Evolutionary conservation across 2,329 filamentous ascomycete genomes (phyloP), one percentile per base, ranked within the genome.

Genomic region (Penicillium sp.): DNA sequence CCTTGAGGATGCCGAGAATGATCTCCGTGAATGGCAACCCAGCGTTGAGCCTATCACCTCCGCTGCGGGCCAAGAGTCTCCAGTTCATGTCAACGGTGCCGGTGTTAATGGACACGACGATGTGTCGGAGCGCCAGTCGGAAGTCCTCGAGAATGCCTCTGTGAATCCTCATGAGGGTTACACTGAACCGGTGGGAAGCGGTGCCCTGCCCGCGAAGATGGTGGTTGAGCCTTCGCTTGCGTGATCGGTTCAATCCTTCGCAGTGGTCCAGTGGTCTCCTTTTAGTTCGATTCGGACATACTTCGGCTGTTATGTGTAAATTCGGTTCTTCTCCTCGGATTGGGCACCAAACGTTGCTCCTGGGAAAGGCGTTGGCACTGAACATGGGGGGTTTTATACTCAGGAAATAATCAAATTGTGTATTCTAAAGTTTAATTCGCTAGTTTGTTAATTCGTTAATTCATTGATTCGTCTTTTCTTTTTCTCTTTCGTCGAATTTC

Each of bases 1-100:
- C 40, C 80, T 98, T 24, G 93, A 94, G 62, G 90, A 96, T 55
- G 90, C 89, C 37, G 93, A 98, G 69, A 84, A 88, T 47, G 88
- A 95, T 59, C 80, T 98, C 53, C 81, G 84, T 48, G 78, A 81
- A 35, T 97, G 91, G 88, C 69, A 74, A 48, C 70, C 78, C 26
- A 72, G 70, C 24, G 62, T 79, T 12, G 77, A 81, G 56, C 77
- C 79, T 2, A 75, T 84, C 47, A 64, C 69, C 15, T 74, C 72
- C 6, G 66, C 72, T 3, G 74, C 75, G 6, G 73, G 71, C 9
- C 70, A 70, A 26, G 47, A 42, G 4, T 48, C 28, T 26, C 40
- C 38, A 6, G 31, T 47, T 19, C 40, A 35, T 19, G 13, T 15
- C 13, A 22, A 19, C 19, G 21, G 13, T 22, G 9, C 17, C n/a